phyloP scores from a whole-genome alignment of 1,284 basidiomycete genomes.

The Phellopilus nigrolimitatus region DNA sequence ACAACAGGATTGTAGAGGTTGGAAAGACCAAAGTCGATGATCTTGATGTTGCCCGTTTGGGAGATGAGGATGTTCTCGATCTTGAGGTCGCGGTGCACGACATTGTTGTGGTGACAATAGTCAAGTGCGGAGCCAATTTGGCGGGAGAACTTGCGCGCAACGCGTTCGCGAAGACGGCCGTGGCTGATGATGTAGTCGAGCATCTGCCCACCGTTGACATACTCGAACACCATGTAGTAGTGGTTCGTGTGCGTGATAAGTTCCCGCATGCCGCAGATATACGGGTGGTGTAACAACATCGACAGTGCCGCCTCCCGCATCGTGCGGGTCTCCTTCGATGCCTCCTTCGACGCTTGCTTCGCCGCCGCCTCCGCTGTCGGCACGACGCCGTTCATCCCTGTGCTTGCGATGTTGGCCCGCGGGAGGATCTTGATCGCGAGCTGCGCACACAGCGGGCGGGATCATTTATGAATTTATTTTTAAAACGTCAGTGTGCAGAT shows the following conservation, averaged over 20 bases:
- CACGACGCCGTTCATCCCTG: conserved; percentile 40
- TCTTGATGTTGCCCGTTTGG: conserved; percentile 98
- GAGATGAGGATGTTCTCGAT: conserved; percentile 99
- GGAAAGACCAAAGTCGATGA: conserved; percentile 98
- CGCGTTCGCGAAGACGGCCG: conserved; percentile 90
- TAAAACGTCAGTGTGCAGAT: background rate
- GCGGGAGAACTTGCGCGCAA: conserved; percentile 93
- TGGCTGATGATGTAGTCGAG: conserved; percentile 99
- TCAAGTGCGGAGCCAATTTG: conserved; percentile 96
- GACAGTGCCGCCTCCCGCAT: conserved; percentile 93
- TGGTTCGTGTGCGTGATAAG: conserved; percentile 95
- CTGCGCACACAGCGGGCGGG: no score
- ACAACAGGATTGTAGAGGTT: conserved; percentile 88
- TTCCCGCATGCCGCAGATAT: conserved; percentile 98
- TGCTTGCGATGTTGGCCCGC: conserved; percentile 47
- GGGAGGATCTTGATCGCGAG: conserved; percentile 99
- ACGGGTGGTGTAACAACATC: conserved; percentile 94
- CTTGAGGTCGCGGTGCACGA: conserved; percentile 97
- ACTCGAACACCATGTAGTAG: conserved; percentile 99
- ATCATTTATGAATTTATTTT: no score
- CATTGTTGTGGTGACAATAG: conserved; percentile 96
- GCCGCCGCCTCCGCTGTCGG: conserved; percentile 56
- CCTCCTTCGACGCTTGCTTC: conserved; percentile 85
- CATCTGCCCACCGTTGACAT: conserved; percentile 99
- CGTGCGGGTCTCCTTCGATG: conserved; percentile 93